phyloP scores from a whole-genome alignment of 768 basidiomycete species.

The Hydnomerulius pinastri region DNA sequence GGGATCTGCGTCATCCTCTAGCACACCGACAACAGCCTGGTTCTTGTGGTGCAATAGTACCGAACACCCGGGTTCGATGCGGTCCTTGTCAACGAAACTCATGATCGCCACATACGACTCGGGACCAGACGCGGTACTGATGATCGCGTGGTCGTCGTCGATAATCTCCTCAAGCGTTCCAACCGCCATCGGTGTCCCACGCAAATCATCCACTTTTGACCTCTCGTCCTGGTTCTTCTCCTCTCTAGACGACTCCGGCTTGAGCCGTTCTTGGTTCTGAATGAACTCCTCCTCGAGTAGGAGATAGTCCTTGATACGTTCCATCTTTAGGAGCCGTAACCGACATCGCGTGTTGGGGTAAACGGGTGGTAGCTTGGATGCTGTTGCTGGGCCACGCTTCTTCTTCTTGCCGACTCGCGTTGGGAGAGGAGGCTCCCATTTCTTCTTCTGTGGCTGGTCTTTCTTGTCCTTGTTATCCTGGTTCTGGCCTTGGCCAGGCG shows the following conservation, averaged over 20 bases:
- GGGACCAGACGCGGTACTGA: slow-evolving; percentile 91
- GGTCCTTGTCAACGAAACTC: slow-evolving; percentile 97
- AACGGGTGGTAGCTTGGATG: slow-evolving; percentile 89
- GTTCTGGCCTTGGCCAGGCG: slow-evolving; percentile 49
- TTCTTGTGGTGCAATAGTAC: slow-evolving; percentile 96
- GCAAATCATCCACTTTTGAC: slow-evolving; percentile 89
- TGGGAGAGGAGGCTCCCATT: slow-evolving; percentile 98
- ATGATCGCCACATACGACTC: slow-evolving; percentile 98
- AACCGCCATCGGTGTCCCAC: slow-evolving; percentile 97
- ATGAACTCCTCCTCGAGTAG: slow-evolving; percentile 95
- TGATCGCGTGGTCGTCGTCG: slow-evolving; percentile 99
- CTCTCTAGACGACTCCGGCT: slow-evolving; percentile 84
- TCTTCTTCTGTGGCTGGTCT: slow-evolving; percentile 70
- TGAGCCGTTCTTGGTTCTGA: slow-evolving; percentile 87
- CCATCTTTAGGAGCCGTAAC: slow-evolving; percentile 92
- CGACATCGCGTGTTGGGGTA: slow-evolving; percentile 95
- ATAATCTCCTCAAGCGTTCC: slow-evolving; percentile 98
- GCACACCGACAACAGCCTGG: slow-evolving; percentile 90
- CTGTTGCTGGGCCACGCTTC: slow-evolving; percentile 84
- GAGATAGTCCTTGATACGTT: slow-evolving; percentile 97
- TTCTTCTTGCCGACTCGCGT: slow-evolving; percentile 98
- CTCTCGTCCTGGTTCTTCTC: slow-evolving; percentile 96
- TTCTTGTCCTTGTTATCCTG: slow-evolving; percentile 50
- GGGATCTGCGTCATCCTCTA: slow-evolving; percentile 94
- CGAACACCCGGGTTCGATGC: slow-evolving; percentile 94